Base-by-base conservation (phyloP, 305 asterid species). In the Fraxinus dipetala region DNA sequence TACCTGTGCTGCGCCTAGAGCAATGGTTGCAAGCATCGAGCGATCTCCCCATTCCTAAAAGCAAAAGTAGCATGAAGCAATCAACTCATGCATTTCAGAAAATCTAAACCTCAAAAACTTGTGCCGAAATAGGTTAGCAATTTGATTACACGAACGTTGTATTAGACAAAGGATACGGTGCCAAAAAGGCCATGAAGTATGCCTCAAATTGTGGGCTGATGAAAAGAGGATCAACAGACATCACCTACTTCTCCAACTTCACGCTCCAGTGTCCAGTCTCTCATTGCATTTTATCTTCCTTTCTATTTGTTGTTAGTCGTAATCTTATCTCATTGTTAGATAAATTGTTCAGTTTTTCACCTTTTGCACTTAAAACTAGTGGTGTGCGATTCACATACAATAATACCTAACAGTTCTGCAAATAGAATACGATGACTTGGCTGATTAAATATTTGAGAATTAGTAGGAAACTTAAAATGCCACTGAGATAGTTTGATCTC, bases 41-140 rank as follows among this genome's bases (percentile, higher is more conserved):
- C 98, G 98, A 82, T 95, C 98, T 83, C 99, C 99, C 99, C 99
- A 94, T 94, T 95, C 99, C 99, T 94, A 81, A 20, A 85, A 85
- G 70, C 43, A 30, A 76, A 22, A 74, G 26, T 10, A 61, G 14
- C 32, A 63, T 65, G 16, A 9, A 45, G 8, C 20, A 16, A 51
- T 51, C 61, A 51, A 11, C n/a, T 1, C 24, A 59, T 20, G 8
- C 24, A 36, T 36, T 36, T 36, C 43, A 36, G 43, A 36, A 36
- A 36, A 36, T 7, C 43, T 1, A 36, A 36, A 36, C 43, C 43
- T 36, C 43, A 36, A 36, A 36, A 36, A 36, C 43, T 36, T 7
- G 43, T 36, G 43, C 43, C 7, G 43, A 36, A 36, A 36, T 36
- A 36, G 9, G 9, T 36, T 36, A 36, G 43, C 43, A 6, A 36